Base-by-base conservation (phyloP, 2,329 filamentous ascomycete genomes). In the Sporothrix brasiliensis region DNA sequence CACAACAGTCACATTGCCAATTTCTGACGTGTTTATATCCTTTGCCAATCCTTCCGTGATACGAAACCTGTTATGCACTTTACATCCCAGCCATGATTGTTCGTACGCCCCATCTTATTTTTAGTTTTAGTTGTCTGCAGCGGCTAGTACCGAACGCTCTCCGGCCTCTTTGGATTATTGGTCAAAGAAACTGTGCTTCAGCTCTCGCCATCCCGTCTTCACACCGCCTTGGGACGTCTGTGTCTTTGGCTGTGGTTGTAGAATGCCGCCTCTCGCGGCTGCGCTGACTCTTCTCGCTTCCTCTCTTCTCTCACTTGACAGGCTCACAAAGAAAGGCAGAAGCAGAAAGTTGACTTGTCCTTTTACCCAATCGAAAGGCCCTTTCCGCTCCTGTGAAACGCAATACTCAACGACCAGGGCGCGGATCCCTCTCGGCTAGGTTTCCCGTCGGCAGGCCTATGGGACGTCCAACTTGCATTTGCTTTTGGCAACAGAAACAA, bases 391-490 rank as follows among this genome's bases (percentile, higher is more conserved):
- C 30, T 34, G 67, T 68, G 67, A 61, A 68, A 61, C 67, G 19
- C 34, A 58, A 19, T 13, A 16, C 66, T 27, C 53, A 52, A 21
- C 30, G 16, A 16, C 65, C 66, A 19, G 39, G 66, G 66, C 50
- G 34, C 21, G 66, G 19, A 68, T 58, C 67, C 67, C 67, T 69
- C 67, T 69, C 67, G 54, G 67, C 27, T 69, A 52, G 41, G 53
- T 39, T 44, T 66, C 30, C 34, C 30, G 58, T 44, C 27, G 58
- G 47, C 47, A 50, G 44, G 21, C 60, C 4, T 24, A 50, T 65
- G 44, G 61, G 34, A 34, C 9, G 44, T 27, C 44, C n/a, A 44
- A 3, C 5, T 24, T 65, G 41, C 13, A 49, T 1, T 24, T 60
- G 16, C 27, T 11, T 30, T 19, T 49, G 24, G 13, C 41, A 27